Evolutionary conservation across 2,329 filamentous ascomycete species (phyloP), one percentile per base, ranked within the genome.

Genomic region (Pseudogymnoascus sp.): DNA sequence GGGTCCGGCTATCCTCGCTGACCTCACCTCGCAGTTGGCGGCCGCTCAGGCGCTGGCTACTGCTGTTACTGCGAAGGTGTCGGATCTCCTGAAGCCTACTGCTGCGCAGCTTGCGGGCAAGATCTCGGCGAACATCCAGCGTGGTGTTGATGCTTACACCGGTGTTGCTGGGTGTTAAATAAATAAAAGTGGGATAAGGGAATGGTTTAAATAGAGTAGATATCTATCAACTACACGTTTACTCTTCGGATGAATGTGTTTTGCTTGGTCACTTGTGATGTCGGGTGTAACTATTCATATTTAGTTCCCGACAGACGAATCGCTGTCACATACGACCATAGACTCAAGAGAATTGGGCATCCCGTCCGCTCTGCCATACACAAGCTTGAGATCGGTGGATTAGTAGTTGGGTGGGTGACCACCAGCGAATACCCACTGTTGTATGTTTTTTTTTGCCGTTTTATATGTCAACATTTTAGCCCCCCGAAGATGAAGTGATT

Each of bases 191-290:
- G 8, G n/a, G n/a, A 18, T 5, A 16, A 25, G n/a, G 4, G 12
- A 7, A 11, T 10, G 16, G 18, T 16, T 16, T 2, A 16, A 53
- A n/a, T 53, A 53, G 47, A 18, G 47, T 56, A 56, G 25, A 33
- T 33, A 33, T 31, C 14, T 56, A 56, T 33, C 47, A 56, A 56
- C 47, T 56, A 56, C n/a, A 56, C 33, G 28, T 56, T 56, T 56
- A 18, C 25, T 56, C 25, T 31, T 31, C 4, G n/a, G n/a, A 56
- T 33, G 10, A 18, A 33, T 56, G 25, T 18, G 21, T 56, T 14
- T 18, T 1, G 3, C 4, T 33, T 33, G 25, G 47, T 33, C n/a
- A 33, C 25, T 56, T 56, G 47, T 56, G 25, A 56, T 47, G 38
- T 21, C 16, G 8, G 10, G 31, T 33, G 5, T 33, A 33, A 33